These are phyloP conservation scores for Zarea fungicola DNA, from an alignment of 2,329 filamentous ascomycete genomes.

Conservation along the genomic window DNA sequence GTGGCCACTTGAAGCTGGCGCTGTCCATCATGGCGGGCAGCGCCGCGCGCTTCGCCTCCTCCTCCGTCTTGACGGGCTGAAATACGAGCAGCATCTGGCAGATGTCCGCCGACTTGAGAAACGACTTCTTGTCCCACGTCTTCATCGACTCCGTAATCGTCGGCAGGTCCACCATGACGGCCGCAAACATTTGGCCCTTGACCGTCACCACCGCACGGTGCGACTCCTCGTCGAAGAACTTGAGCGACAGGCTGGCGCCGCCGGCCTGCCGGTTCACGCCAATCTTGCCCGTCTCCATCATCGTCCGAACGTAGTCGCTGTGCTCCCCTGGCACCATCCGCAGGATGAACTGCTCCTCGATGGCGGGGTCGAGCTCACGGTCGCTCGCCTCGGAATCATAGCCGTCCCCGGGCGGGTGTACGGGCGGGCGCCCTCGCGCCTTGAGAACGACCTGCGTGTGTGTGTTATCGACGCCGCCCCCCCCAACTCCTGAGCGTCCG, in stretches of 20 bases:
- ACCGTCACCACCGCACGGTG: slow-evolving; percentile 69
- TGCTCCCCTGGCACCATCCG: slow-evolving; percentile 84
- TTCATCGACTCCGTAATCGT: slow-evolving; percentile 90
- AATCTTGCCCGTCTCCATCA: slow-evolving; percentile 71
- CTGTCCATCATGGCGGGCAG: slow-evolving; percentile 66
- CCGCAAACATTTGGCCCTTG: slow-evolving; percentile 67
- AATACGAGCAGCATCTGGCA: slow-evolving; percentile 85
- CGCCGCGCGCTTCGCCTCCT: slow-evolving; percentile 60
- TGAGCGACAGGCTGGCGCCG: slow-evolving; percentile 73
- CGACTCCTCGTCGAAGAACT: slow-evolving; percentile 70
- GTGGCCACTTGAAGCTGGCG: slow-evolving; percentile 65
- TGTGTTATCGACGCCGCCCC: slow-evolving; percentile 21
- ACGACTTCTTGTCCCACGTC: slow-evolving; percentile 81
- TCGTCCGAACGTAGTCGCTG: slow-evolving; percentile 73
- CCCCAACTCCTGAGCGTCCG: slow-evolving; percentile 30
- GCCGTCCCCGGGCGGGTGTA: slow-evolving; percentile 73
- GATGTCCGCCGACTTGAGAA: slow-evolving; percentile 85
- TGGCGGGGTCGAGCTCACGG: slow-evolving; percentile 76
- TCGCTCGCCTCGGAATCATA: slow-evolving; percentile 97
- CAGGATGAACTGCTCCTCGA: slow-evolving; percentile 85
- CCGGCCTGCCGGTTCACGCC: slow-evolving; percentile 59
- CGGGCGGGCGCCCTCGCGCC: slow-evolving; percentile 61
- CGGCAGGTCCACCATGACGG: slow-evolving; percentile 74
- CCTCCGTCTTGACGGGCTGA: slow-evolving; percentile 58
- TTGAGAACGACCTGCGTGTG: slow-evolving; percentile 46